These are phyloP conservation scores for Millerago galiae DNA, from an alignment of 805 yeast genomes.

Conservation along the genomic window DNA sequence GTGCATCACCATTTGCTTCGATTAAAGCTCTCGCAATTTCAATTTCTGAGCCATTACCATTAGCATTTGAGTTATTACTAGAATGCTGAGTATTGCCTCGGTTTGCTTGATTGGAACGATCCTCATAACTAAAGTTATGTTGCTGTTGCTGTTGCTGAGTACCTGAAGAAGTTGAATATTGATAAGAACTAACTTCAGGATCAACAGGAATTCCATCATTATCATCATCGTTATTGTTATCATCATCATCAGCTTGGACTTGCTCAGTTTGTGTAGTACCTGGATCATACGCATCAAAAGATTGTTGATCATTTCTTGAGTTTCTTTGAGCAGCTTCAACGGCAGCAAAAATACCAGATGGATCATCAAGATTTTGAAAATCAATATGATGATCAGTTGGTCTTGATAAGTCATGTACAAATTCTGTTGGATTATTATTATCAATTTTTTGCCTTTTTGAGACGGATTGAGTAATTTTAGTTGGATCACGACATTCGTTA, in stretches of 20 bases:
- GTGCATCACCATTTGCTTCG: slow-evolving; percentile 36
- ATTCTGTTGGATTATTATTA: slow-evolving; percentile 4
- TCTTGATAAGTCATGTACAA: slow-evolving; percentile 13
- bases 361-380: slow-evolving; percentile 19
- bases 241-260: slow-evolving; percentile 2
- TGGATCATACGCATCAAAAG: slow-evolving; percentile 3
- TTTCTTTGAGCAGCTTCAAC: slow-evolving; percentile 48
- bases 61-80: slow-evolving; percentile 11
- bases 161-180: not conserved
- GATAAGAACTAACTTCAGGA: slow-evolving; percentile 38
- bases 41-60: slow-evolving; percentile 44
- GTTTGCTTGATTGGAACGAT: slow-evolving; percentile 1
- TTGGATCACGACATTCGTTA: slow-evolving; percentile 45
- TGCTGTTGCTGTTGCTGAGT: slow-evolving; percentile 1
- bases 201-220: slow-evolving; percentile 45
- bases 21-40: slow-evolving; percentile 63
- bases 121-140: not conserved
- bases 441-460: slow-evolving; percentile 3
- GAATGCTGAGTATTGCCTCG: not conserved
- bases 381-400: slow-evolving; percentile 16
- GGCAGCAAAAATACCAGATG: slow-evolving; percentile 39
- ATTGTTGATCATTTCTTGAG: slow-evolving; percentile 1
- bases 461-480: slow-evolving; percentile 7
- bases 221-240: slow-evolving; percentile 20
- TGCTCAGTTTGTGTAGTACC: not conserved